Evolutionary conservation across 352 stramenopile species (phyloP), one percentile per base, ranked within the genome.

Genomic region (Globisporangium viniferum): DNA sequence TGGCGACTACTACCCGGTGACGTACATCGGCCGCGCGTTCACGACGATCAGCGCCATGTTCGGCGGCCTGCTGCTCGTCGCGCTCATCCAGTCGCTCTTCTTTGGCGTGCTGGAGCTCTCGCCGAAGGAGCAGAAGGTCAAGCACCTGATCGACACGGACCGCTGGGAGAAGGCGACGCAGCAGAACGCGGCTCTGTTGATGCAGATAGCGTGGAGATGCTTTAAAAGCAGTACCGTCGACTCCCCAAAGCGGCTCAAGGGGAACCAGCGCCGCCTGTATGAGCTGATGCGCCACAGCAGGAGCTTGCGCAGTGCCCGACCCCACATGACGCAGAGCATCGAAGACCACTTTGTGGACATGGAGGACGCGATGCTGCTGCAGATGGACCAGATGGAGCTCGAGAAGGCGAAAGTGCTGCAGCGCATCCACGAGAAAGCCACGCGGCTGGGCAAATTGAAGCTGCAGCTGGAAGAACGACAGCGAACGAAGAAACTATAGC

Each of bases 61-160:
- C 7, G 84, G 84, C n/a, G 82, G 84, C 3, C 66, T 93, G 10
- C 49, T 91, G 33, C 79, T 91, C 56, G 77, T 93, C 20, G 82
- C 82, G n/a, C 72, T 93, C 31, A 79, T 90, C 39, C 84, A 93
- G 66, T 90, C 82, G 20, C 73, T 91, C 22, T 93, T 93, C 70
- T 93, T 91, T 33, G 84, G 82, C 18, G 81, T 89, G n/a, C 62
- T 91, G 2, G 82, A 91, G 65, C 77, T 93, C 22, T 87, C 84
- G 0, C 80, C 78, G 0, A 80, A 73, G 7, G 84, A 93, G 46
- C 71, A 83, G 55, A 81, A 80, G 48, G 84, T 93, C 35, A 86
- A 85, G 66, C 75, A 84, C 65, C 73, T 93, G 44, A 86, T 91
- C n/a, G 82, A 91, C 48, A 64, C 81, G 55, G 77, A 85, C 22